A percentile compares a stretch with the other conserved stretches of the same genome.
Evolutionary conservation across 202 grass and related monocot species (phyloP).

Genomic region (Eragrostis tef): DNA sequence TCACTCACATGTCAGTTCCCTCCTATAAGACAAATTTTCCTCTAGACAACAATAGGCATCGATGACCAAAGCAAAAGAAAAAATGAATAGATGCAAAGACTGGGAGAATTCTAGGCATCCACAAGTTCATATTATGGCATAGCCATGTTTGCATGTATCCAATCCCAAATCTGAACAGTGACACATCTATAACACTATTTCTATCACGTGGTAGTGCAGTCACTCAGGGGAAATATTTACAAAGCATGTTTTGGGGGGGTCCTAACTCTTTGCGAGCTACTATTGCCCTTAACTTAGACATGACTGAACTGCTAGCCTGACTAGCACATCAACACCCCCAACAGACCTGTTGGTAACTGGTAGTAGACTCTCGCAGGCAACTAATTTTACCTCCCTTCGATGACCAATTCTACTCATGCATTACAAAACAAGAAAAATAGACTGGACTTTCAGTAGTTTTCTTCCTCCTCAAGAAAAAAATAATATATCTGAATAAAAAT

Average conservation of each 20-base stretch:
- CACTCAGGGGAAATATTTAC: not conserved
- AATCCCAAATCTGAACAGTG: not conserved
- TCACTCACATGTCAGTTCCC: not conserved
- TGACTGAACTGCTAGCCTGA: not conserved
- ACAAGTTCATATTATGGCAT: not conserved
- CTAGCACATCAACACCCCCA: slow-evolving; percentile 28
- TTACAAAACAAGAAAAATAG: not conserved
- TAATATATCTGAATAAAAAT: not conserved
- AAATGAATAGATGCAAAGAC: too few relatives aligned
- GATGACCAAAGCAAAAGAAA: too few relatives aligned
- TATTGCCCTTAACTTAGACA: not conserved
- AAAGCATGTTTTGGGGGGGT: not conserved
- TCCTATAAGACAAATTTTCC: not conserved
- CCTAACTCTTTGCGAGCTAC: not conserved
- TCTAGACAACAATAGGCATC: not conserved
- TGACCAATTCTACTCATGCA: not conserved
- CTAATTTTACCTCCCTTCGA: slow-evolving; percentile 30
- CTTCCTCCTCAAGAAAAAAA: not conserved
- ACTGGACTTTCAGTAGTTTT: not conserved
- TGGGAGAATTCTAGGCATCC: too few relatives aligned
- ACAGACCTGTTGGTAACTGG: not conserved
- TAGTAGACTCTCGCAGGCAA: not conserved
- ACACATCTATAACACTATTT: not conserved
- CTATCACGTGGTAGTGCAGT: not conserved
- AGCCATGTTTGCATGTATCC: not conserved